These are phyloP conservation scores for Biscogniauxia mediterranea DNA, from an alignment of 2,329 filamentous ascomycete species.

Conservation along the genomic window DNA sequence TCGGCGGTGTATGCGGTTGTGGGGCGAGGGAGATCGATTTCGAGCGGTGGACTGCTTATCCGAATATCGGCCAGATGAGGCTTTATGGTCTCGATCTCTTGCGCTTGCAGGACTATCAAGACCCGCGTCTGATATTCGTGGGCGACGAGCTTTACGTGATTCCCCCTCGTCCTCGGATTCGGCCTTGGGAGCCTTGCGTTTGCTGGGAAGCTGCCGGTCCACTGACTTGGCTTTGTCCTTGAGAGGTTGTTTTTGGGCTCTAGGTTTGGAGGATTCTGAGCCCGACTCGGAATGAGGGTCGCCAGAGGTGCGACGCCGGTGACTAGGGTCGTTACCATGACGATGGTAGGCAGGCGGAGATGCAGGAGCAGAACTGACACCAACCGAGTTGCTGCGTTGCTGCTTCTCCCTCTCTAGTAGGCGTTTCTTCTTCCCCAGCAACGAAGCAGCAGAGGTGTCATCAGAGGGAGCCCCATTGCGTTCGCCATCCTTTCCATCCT, in stretches of 20 bases:
- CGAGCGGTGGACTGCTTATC: slow-evolving; percentile 30
- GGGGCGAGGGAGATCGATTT: slow-evolving; percentile 60
- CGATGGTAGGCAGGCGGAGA: slow-evolving; percentile 48
- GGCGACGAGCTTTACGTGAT: slow-evolving; percentile 51
- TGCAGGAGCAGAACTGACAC: slow-evolving; percentile 57
- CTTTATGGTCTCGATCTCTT: slow-evolving; percentile 34
- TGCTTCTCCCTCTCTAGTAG: slow-evolving; percentile 42
- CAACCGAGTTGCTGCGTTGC: slow-evolving; percentile 50
- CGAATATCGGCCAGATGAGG: slow-evolving; percentile 32
- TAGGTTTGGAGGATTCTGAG: slow-evolving; percentile 49
- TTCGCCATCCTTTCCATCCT: slow-evolving; percentile 32
- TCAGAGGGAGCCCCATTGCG: slow-evolving; percentile 31
- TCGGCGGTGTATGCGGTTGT: slow-evolving; percentile 56
- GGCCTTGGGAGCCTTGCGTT: slow-evolving; percentile 52
- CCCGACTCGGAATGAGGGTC: slow-evolving; percentile 51
- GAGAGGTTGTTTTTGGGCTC: slow-evolving; percentile 43
- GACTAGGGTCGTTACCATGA: slow-evolving; percentile 25
- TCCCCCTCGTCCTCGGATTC: slow-evolving; percentile 60
- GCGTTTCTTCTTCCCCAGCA: slow-evolving; percentile 52
- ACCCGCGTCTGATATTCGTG: slow-evolving; percentile 48
- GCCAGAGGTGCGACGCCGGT: slow-evolving; percentile 40
- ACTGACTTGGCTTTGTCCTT: slow-evolving; percentile 48
- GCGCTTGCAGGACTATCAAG: slow-evolving; percentile 34
- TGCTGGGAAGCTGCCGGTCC: slow-evolving; percentile 48
- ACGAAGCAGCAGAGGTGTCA: slow-evolving; percentile 34